A percentile compares a stretch with the other conserved stretches of the same genome.
phyloP scores from a whole-genome alignment of 176 grass and related monocot species.

The Cymbopogon citratus region DNA sequence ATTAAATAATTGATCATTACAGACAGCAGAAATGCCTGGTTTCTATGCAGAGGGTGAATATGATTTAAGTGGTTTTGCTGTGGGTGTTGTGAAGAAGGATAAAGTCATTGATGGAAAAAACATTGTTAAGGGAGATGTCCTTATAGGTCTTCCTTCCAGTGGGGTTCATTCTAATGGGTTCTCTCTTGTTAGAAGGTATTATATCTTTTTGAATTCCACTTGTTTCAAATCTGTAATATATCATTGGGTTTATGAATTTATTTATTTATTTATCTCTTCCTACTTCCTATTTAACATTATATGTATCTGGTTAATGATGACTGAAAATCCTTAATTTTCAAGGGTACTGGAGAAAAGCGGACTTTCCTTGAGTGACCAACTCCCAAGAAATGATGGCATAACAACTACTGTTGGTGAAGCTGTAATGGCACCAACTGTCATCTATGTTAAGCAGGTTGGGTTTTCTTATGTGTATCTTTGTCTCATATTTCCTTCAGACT shows the following conservation, averaged over 20 bases:
- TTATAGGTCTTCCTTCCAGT: slow-evolving; percentile 97
- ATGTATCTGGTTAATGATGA: not conserved
- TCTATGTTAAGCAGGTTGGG: slow-evolving; percentile 94
- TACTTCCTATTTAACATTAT: not conserved
- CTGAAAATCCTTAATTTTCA: not conserved
- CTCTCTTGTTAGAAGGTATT: slow-evolving; percentile 89
- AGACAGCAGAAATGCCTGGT: slow-evolving; percentile 99
- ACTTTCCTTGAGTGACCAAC: slow-evolving; percentile 59
- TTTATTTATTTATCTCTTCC: not conserved
- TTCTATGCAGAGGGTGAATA: slow-evolving; percentile 91
- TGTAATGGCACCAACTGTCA: slow-evolving; percentile 89
- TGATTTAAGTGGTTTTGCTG: slow-evolving; percentile 91
- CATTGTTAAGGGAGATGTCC: slow-evolving; percentile 72
- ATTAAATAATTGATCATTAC: not conserved
- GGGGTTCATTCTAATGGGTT: slow-evolving; percentile 98
- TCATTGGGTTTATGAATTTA: not conserved
- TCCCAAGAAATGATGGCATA: slow-evolving; percentile 55
- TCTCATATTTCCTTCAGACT: not conserved
- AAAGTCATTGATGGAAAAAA: slow-evolving; percentile 83
- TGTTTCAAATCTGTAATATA: not conserved
- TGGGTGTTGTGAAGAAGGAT: slow-evolving; percentile 82
- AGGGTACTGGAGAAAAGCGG: slow-evolving; percentile 79
- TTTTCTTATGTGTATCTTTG: not conserved
- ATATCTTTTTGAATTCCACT: not conserved
- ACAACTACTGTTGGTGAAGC: slow-evolving; percentile 77